Evolutionary conservation across 148 eudicot genomes (phyloP).

Genomic region (Chenopodium quinoa): DNA sequence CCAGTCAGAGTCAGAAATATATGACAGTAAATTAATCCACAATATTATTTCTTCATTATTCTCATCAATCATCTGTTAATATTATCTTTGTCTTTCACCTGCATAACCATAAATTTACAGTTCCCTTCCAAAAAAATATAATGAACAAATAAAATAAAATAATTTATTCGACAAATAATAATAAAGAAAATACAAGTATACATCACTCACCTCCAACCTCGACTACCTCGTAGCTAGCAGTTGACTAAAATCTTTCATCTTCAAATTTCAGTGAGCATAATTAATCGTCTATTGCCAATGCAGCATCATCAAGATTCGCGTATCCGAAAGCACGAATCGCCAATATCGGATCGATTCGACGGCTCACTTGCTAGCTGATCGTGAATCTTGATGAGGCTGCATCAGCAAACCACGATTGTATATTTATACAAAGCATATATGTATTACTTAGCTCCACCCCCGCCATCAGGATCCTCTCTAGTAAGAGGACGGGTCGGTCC

Average conservation of each 20-base stretch:
- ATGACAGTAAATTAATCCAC: neutral
- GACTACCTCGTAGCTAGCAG: too few species aligned
- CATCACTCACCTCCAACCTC: too few species aligned
- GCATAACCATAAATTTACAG: neutral
- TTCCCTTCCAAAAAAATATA: too few species aligned
- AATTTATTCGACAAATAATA: too few species aligned
- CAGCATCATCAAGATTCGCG: constrained; percentile 40
- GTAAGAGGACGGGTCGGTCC: neutral
- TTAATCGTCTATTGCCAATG: constrained; percentile 31
- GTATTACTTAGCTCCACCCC: neutral
- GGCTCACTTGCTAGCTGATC: neutral
- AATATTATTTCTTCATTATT: neutral
- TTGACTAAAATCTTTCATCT: too few species aligned
- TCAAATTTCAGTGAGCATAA: neutral
- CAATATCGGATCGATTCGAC: neutral
- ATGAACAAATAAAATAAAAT: too few species aligned
- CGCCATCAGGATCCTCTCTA: neutral
- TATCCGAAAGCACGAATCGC: neutral
- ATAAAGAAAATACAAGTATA: too few species aligned
- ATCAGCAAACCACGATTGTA: constrained; percentile 27
- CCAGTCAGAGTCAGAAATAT: neutral
- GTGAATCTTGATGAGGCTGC: constrained; percentile 36
- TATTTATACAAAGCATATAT: too few species aligned
- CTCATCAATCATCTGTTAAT: neutral
- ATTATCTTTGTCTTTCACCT: neutral